Evolutionary conservation across 306 rosid species (phyloP).

Genomic region (cucumber (Cucumis sativus)): Cucumber_9930_V3 NC_026659.2:22353001-22353500

Average conservation of each 20-base stretch:
- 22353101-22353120: conserved; percentile 8
- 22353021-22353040: conserved; percentile 99
- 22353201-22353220: conserved; percentile 96
- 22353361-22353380: conserved; percentile 96
- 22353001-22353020: conserved; percentile 95
- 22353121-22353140: neutral
- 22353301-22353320: conserved; percentile 99
- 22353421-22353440: neutral
- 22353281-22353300: conserved; percentile 99
- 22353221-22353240: conserved; percentile 98
- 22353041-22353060: conserved; percentile 95
- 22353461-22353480: too few species aligned
- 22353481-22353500: too few species aligned
- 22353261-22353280: conserved; percentile 91
- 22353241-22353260: conserved; percentile 93
- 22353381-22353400: conserved; percentile 46
- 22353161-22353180: neutral
- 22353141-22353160: conserved; percentile 6
- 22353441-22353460: too few species aligned
- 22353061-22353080: conserved; percentile 84
- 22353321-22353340: conserved; percentile 99
- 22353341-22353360: conserved; percentile 99
- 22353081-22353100: conserved; percentile 96
- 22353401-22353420: neutral
- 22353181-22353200: conserved; percentile 96